These are phyloP conservation scores for Mrakia hoshinonis DNA, from an alignment of 768 basidiomycete genomes.

Conservation along the genomic window DNA sequence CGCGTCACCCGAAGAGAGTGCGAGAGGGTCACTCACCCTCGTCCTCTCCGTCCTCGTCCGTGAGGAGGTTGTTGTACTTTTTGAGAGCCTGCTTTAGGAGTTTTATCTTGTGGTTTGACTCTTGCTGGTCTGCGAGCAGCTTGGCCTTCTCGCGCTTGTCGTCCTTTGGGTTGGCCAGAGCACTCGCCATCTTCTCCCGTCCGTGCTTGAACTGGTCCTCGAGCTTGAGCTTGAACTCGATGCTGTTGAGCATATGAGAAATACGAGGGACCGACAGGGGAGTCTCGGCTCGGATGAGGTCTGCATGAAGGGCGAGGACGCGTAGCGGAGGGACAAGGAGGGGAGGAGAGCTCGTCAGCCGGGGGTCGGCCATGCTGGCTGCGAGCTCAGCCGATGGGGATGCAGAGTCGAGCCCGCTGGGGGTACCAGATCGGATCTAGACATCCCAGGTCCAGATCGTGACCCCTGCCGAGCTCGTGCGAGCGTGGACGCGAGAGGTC, in stretches of 20 bases:
- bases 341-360: neutral
- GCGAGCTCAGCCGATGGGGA: neutral
- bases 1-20: neutral
- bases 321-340: neutral
- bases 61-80: conserved; percentile 89
- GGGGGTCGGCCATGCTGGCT: neutral
- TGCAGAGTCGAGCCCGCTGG: neutral
- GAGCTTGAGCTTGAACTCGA: conserved; percentile 98
- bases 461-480: no score
- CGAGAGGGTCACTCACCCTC: conserved; percentile 50
- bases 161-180: conserved; percentile 80
- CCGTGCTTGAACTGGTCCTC: conserved; percentile 97
- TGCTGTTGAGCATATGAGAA: conserved; percentile 92
- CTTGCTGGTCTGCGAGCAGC: conserved; percentile 84
- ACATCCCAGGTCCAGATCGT: no score
- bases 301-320: no score
- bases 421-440: no score
- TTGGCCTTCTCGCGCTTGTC: conserved; percentile 92
- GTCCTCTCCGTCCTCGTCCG: conserved; percentile 49
- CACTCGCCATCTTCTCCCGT: conserved; percentile 92
- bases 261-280: conserved; percentile 94
- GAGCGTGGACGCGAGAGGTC: neutral
- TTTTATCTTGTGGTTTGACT: conserved; percentile 94
- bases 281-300: conserved; percentile 95
- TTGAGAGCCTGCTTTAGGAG: conserved; percentile 83